Percentiles rank a stretch among this genome's conserved stretches.
phyloP scores from a whole-genome alignment of 768 basidiomycete species.

The Hysterangium stoloniferum region DNA sequence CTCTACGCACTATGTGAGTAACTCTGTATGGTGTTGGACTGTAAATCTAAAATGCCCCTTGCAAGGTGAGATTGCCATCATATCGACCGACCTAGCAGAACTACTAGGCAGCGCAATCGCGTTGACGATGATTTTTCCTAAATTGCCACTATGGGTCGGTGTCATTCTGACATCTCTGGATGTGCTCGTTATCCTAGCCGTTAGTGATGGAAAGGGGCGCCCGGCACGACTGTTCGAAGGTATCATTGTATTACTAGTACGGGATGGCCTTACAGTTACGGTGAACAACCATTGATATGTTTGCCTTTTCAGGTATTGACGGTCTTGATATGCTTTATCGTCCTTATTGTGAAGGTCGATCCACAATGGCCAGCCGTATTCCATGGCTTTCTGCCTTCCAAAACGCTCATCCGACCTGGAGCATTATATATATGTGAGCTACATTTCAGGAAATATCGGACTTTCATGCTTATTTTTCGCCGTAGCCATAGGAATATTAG shows the following conservation, averaged over 20 bases:
- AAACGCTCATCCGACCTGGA: conserved; percentile 17
- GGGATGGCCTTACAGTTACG: too few relatives aligned
- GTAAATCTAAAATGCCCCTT: conserved; percentile 18
- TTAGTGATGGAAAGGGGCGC: conserved; percentile 54
- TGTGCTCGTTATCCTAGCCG: conserved; percentile 60
- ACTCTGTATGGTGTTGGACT: neutral
- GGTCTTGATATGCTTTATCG: conserved; percentile 24
- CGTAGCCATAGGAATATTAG: conserved; percentile 16
- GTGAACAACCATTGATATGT: neutral
- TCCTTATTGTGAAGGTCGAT: conserved; percentile 32
- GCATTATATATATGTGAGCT: conserved; percentile 16
- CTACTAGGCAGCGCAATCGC: conserved; percentile 78
- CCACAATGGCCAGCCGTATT: conserved; percentile 38
- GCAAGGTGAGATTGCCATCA: conserved; percentile 60
- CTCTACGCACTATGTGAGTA: conserved; percentile 39
- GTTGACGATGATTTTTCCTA: conserved; percentile 64
- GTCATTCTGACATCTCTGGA: conserved; percentile 63
- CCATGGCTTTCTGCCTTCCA: conserved; percentile 32
- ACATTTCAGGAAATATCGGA: too few relatives aligned
- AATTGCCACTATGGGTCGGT: conserved; percentile 59
- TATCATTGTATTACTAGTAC: conserved; percentile 53
- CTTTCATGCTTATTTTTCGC: conserved; percentile 22
- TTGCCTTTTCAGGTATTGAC: conserved; percentile 4
- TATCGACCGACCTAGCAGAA: conserved; percentile 76
- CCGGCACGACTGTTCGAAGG: conserved; percentile 66